Percentiles rank a stretch among this genome's conserved stretches.
These are phyloP conservation scores for Corylus avellana DNA, from an alignment of 306 rosid species.

Conservation along the genomic window DNA sequence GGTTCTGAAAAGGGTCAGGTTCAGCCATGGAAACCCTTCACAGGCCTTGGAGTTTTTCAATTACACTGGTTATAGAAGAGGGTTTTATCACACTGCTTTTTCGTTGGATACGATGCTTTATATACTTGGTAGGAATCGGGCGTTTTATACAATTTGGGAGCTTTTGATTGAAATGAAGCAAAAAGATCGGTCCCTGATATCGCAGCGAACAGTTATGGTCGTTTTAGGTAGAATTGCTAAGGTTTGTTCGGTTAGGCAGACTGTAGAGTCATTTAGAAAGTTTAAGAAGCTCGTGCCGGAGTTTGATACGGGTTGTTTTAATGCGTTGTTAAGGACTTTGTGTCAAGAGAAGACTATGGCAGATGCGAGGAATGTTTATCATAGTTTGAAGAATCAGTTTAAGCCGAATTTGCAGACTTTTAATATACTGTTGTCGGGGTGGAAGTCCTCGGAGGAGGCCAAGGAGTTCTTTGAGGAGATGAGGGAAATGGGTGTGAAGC, in stretches of 20 bases:
- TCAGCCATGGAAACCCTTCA: conserved; percentile 77
- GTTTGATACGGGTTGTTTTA: conserved; percentile 58
- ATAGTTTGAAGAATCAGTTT: conserved; percentile 63
- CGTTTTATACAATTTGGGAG: conserved; percentile 62
- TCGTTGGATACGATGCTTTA: conserved; percentile 85
- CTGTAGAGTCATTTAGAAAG: conserved; percentile 73
- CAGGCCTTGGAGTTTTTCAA: conserved; percentile 74
- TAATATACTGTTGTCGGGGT: conserved; percentile 78
- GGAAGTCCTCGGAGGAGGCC: conserved; percentile 86
- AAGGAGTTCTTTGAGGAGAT: conserved; percentile 81
- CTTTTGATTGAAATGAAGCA: conserved; percentile 45
- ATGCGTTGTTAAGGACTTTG: conserved; percentile 75
- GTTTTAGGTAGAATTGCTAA: conserved; percentile 76
- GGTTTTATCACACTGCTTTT: conserved; percentile 67
- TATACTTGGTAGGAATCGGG: conserved; percentile 69
- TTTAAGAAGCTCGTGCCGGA: conserved; percentile 70
- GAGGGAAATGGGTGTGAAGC: conserved; percentile 69
- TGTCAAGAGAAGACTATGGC: conserved; percentile 94
- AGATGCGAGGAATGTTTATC: conserved; percentile 92
- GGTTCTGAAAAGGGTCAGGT: conserved; percentile 75
- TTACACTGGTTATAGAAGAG: conserved; percentile 60
- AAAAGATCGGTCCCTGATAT: conserved; percentile 50
- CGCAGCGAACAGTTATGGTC: conserved; percentile 72
- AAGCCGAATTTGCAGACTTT: conserved; percentile 75
- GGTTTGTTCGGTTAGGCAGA: conserved; percentile 75